These are phyloP conservation scores for Fusarium anthophilum DNA, from an alignment of 2,329 filamentous ascomycete species.

Conservation along the genomic window DNA sequence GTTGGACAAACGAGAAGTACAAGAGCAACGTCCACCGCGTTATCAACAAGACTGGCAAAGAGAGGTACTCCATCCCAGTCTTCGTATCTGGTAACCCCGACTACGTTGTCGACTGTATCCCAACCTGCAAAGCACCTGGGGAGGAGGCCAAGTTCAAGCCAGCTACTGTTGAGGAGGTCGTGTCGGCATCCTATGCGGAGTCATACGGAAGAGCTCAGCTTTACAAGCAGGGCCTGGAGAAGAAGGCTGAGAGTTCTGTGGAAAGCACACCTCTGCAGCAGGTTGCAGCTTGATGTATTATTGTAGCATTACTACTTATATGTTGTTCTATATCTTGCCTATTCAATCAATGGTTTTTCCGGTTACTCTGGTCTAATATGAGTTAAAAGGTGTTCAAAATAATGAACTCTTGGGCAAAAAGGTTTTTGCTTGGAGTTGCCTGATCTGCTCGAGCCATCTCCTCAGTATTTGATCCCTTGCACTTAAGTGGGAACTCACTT, in stretches of 20 bases:
- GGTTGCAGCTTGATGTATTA: neutral
- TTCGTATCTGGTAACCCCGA: constrained; percentile 62
- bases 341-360: neutral
- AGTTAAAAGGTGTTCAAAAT: too few relatives aligned
- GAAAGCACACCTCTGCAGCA: neutral
- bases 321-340: neutral
- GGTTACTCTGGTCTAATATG: neutral
- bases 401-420: neutral
- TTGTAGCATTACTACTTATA: neutral
- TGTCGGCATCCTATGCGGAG: constrained; percentile 47
- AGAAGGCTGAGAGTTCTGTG: neutral
- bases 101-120: neutral
- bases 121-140: neutral
- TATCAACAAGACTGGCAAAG: constrained; percentile 59
- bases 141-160: constrained; percentile 43
- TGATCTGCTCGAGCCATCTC: neutral
- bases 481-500: neutral
- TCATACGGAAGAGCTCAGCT: constrained; percentile 46
- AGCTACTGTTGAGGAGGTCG: constrained; percentile 46
- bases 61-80: constrained; percentile 66
- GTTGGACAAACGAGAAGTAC: constrained; percentile 63
- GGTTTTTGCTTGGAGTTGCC: neutral
- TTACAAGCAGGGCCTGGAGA: constrained; percentile 44
- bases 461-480: neutral
- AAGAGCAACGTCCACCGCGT: constrained; percentile 65